Evolutionary conservation across 1,139 yeast genomes (phyloP).

Genomic region (Saccharomyces uvarum): DNA sequence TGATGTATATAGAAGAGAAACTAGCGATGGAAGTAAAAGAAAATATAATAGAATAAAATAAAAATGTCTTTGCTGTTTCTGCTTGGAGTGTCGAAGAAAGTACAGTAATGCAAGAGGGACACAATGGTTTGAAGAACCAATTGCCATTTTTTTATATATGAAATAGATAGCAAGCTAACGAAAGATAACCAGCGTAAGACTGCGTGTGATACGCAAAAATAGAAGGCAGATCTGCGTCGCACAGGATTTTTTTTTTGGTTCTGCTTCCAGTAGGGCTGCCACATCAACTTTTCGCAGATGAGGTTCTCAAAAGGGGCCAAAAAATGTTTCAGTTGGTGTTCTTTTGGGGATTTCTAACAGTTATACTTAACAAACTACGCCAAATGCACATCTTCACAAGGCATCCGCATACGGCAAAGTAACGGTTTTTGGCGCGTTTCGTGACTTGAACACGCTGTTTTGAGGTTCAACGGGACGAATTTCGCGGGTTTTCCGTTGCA

Average conservation of each 20-base stretch:
- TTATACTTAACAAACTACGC: not conserved
- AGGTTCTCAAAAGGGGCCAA: not conserved
- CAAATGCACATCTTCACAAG: not conserved
- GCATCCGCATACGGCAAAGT: not conserved
- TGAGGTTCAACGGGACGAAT: not conserved
- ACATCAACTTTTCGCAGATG: not conserved
- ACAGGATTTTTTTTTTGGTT: not conserved
- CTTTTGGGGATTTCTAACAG: not conserved
- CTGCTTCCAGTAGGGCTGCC: not conserved
- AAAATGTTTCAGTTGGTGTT: not conserved
- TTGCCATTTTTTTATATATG: not conserved
- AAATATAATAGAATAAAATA: not conserved
- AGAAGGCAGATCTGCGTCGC: not conserved
- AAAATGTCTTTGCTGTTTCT: not conserved
- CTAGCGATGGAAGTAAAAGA: not conserved
- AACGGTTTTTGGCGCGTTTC: conserved; percentile 1
- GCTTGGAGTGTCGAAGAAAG: not conserved
- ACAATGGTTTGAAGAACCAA: not conserved
- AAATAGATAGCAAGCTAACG: not conserved
- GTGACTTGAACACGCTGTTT: not conserved
- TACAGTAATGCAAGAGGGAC: not conserved
- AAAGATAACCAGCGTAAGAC: not conserved
- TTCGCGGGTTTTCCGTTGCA: not conserved
- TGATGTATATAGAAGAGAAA: not conserved
- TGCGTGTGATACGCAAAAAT: conserved; percentile 1